A percentile compares a stretch with the other conserved stretches of the same genome.
phyloP scores from a whole-genome alignment of 2,329 filamentous ascomycete genomes.

The Diaporthe eres region DNA sequence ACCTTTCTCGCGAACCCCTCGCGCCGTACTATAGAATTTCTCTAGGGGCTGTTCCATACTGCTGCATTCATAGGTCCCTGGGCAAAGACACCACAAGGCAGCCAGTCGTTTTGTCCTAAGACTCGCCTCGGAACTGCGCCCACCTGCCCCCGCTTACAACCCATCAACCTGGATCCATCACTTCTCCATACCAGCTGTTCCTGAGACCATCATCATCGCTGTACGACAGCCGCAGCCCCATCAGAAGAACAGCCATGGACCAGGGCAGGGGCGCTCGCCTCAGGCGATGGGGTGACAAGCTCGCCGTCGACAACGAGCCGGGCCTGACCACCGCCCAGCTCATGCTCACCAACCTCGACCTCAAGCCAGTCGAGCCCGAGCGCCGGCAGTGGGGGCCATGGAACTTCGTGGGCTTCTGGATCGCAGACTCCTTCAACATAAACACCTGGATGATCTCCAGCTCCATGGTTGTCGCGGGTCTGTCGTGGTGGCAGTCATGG shows the following conservation, averaged over 20 bases:
- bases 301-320: slow-evolving; percentile 81
- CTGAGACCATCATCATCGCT: slow-evolving; percentile 1
- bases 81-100: neutral
- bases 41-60: neutral
- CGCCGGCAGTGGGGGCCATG: slow-evolving; percentile 87
- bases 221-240: slow-evolving; percentile 8
- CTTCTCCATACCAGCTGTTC: slow-evolving; percentile 22
- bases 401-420: slow-evolving; percentile 93
- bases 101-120: neutral
- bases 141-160: neutral
- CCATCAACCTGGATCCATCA: slow-evolving; percentile 24
- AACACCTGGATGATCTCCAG: slow-evolving; percentile 96
- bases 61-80: neutral
- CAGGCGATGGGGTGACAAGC: slow-evolving; percentile 66
- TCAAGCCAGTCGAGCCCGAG: slow-evolving; percentile 84
- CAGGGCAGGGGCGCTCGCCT: slow-evolving; percentile 54
- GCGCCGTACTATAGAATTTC: neutral
- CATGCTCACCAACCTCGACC: slow-evolving; percentile 88
- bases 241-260: slow-evolving; percentile 47
- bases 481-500: slow-evolving; percentile 95
- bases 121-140: neutral
- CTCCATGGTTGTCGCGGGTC: slow-evolving; percentile 81
- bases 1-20: fast-evolving
- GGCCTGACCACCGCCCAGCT: slow-evolving; percentile 84
- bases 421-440: slow-evolving; percentile 88